Base-by-base conservation (phyloP, 2,329 filamentous ascomycete genomes). In the Calonectria multiphialidica region DNA sequence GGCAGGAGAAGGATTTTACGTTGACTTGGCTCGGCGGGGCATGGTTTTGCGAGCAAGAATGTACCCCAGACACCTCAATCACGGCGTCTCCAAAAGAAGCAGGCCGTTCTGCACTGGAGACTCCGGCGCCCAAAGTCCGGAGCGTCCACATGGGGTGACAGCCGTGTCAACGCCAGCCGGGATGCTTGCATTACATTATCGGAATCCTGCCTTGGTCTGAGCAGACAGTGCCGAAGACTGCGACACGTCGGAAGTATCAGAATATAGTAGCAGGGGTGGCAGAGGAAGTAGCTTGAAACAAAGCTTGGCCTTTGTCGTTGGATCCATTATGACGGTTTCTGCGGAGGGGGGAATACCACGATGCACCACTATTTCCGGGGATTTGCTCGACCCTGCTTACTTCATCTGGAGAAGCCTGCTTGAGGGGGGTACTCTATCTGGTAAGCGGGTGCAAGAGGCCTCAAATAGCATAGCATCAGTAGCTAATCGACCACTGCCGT, bases 281-380 rank as follows among this genome's bases (percentile, higher is more conserved):
- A 28, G 18, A 62, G 44, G 42, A 68, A 61, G 55, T n/a, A 68
- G n/a, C 12, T 68, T 68, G 66, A 68, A 68, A 68, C 66, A 47
- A 28, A 61, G 44, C 44, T 59, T 59, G 42, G 50, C 65, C 37
- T 40, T 33, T 16, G 50, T 30, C 37, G 23, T 23, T 57, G 57
- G 57, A 45, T 44, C 57, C 57, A 59, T 59, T 37, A 25, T 59
- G 53, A 37, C 33, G 53, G 53, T 9, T 59, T n/a, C 21, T 59
- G 53, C 23, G 53, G 53, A 59, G 53, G 33, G 53, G 33, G 53
- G 35, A 28, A 40, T 40, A 40, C 53, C 53, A 40, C 25, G 15
- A n/a, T 21, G 33, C 35, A 18, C 21, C 21, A 23, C 33, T 40
- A 59, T 40, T 59, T 40, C 53, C 53, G 33, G 33, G 33, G 21